These are phyloP conservation scores for Cryphonectria japonica DNA, from an alignment of 2,329 filamentous ascomycete species.

Conservation along the genomic window DNA sequence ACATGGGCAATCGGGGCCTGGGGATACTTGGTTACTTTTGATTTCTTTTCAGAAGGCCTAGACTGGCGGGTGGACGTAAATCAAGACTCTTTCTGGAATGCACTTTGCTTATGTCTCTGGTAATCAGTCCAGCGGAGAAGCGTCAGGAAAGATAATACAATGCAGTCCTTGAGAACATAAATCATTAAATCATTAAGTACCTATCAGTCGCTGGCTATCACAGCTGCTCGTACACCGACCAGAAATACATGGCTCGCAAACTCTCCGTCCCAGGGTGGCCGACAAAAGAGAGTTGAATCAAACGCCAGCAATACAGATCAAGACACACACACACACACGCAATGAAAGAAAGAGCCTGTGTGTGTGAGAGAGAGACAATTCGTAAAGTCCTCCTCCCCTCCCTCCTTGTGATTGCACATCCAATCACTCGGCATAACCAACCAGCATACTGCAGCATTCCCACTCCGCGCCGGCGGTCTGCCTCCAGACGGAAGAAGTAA, in stretches of 20 bases:
- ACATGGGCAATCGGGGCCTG: too few relatives aligned
- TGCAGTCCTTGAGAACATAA: not conserved
- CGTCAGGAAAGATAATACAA: not conserved
- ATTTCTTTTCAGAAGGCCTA: too few relatives aligned
- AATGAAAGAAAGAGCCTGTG: too few relatives aligned
- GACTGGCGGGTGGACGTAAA: too few relatives aligned
- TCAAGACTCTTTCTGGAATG: too few relatives aligned
- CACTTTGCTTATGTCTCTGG: too few relatives aligned
- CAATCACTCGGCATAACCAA: constrained; percentile 28
- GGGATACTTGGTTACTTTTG: too few relatives aligned
- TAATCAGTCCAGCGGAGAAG: not conserved
- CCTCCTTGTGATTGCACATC: not conserved
- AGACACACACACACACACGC: not conserved
- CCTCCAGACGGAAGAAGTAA: constrained; percentile 39
- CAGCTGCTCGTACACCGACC: not conserved
- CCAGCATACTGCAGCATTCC: constrained; percentile 34
- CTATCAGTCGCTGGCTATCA: not conserved
- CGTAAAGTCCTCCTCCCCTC: not conserved
- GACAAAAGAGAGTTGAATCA: not conserved
- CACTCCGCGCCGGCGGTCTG: constrained; percentile 44
- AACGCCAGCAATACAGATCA: not conserved
- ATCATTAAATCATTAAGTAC: constrained; percentile 14
- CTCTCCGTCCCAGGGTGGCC: not conserved
- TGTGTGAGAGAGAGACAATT: not conserved
- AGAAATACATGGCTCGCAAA: not conserved